Base-by-base conservation (phyloP, 495 filamentous ascomycete genomes). In the Trichoderma asperelloides region DNA sequence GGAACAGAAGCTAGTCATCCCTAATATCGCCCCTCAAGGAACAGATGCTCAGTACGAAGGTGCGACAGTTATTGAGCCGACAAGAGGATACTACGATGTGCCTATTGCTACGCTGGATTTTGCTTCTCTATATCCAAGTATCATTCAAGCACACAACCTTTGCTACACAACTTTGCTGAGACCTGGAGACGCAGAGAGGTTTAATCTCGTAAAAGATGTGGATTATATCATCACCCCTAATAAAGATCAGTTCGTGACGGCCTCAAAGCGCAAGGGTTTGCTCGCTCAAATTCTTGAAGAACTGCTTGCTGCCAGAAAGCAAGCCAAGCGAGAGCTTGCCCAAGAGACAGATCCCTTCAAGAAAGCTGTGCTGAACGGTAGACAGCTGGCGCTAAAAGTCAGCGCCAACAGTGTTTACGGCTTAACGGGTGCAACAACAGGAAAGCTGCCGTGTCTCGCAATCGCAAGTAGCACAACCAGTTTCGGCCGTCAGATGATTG, bases 351-450 rank as follows among this genome's bases (percentile, higher is more conserved):
- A 98, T 75, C 86, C 92, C 1, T 97, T 97, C 85, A 97, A 94
- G 75, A 97, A 97, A 75, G 95, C 95, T 30, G 96, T 99, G 65
- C 76, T 99, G 68, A 98, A 99, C 77, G 95, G 95, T 86, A 87
- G 95, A 76, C 95, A 99, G 77, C 82, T 99, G 69, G 95, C 95
- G 68, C 78, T 99, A 78, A 99, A 99, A 75, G 80, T 99, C 76
- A 97, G 92, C 70, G 95, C 95, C 66, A 99, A 99, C 84, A 93
- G 89, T 78, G 95, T 99, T 28, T 99, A 99, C 76, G 95, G 95
- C 82, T 81, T 99, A 66, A 99, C 95, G 16, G 95, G 95, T 74
- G 95, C 95, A 5, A 97, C 93, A 0, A 91, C 92, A 27, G 95
- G 95, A 72, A 99, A 99, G 72, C 80, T 99, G 37, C 95, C 95